Percentiles rank a stretch among this genome's conserved stretches.
These are phyloP conservation scores for Saitozyma sp. DNA, from an alignment of 768 basidiomycete species.

Conservation along the genomic window DNA sequence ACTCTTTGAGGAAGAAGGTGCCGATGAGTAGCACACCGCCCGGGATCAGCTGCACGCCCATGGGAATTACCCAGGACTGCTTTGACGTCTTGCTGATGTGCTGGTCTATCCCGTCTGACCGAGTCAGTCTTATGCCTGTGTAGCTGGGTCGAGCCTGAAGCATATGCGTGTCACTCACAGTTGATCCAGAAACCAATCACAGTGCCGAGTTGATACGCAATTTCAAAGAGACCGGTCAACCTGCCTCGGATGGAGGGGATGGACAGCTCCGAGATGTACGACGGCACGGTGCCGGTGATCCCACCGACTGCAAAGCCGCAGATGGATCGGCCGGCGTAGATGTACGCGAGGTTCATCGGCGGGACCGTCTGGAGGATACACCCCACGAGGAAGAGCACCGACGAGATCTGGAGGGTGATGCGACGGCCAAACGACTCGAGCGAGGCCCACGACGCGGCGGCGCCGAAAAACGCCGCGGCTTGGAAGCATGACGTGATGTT, in stretches of 20 bases:
- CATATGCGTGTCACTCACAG: conserved; percentile 12
- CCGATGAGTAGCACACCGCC: conserved; percentile 61
- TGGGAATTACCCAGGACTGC: conserved; percentile 46
- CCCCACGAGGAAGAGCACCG: conserved; percentile 55
- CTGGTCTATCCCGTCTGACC: conserved; percentile 28
- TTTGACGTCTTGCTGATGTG: conserved; percentile 20
- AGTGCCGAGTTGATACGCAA: conserved; percentile 59
- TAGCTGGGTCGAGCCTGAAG: conserved; percentile 4
- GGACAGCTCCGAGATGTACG: conserved; percentile 54
- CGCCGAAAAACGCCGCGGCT: conserved; percentile 55
- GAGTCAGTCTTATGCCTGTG: not conserved
- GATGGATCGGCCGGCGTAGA: conserved; percentile 24
- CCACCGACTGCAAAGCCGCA: conserved; percentile 55
- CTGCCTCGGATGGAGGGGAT: conserved; percentile 36
- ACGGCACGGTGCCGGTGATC: conserved; percentile 32
- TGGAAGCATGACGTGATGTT: conserved; percentile 59
- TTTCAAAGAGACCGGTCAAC: conserved; percentile 59
- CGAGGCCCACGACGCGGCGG: conserved; percentile 37
- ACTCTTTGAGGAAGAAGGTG: conserved; percentile 50
- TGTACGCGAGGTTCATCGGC: not conserved
- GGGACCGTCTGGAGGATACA: conserved; percentile 50
- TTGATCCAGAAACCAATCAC: conserved; percentile 54
- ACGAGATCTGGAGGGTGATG: conserved; percentile 49
- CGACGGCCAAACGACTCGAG: conserved; percentile 56
- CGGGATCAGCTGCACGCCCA: conserved; percentile 61